Evolutionary conservation across 2,329 filamentous ascomycete genomes (phyloP).

Genomic region (Pseudopithomyces maydicus): DNA sequence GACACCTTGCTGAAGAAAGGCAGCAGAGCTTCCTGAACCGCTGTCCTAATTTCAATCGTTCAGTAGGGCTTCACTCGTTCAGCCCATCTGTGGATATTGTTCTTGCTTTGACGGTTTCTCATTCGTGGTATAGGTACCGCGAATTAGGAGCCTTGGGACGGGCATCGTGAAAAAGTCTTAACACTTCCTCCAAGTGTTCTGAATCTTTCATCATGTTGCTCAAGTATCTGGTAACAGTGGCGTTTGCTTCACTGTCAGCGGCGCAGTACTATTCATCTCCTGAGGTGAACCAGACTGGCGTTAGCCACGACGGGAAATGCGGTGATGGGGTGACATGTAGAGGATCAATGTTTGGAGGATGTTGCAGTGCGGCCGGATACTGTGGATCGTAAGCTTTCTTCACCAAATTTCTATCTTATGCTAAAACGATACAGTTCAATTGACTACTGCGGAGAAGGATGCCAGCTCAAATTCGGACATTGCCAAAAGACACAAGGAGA

Average conservation of each 20-base stretch:
- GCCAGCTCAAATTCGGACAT: conserved; percentile 24
- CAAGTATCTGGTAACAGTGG: not conserved
- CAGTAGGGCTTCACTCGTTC: not conserved
- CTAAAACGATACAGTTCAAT: conserved; percentile 9
- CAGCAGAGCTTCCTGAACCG: no score
- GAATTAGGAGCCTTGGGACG: not conserved
- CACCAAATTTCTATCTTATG: no score
- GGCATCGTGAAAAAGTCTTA: no score
- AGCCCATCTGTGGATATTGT: not conserved
- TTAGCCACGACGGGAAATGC: conserved; percentile 17
- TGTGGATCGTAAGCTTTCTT: no score
- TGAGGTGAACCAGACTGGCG: not conserved
- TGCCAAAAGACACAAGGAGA: conserved; percentile 23
- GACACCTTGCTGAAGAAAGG: no score
- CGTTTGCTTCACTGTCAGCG: not conserved
- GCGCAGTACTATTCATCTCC: not conserved
- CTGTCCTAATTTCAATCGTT: no score
- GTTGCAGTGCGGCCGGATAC: conserved; percentile 9
- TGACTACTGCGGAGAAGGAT: conserved; percentile 26
- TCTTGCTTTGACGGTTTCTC: not conserved
- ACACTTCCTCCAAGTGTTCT: not conserved
- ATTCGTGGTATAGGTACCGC: not conserved
- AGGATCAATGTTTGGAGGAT: conserved; percentile 20
- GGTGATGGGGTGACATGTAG: conserved; percentile 18
- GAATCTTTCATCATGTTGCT: not conserved